Evolutionary conservation across 2,329 filamentous ascomycete species (phyloP), one percentile per base, ranked within the genome.

Genomic region (Microcyclospora tardicrescens): DNA sequence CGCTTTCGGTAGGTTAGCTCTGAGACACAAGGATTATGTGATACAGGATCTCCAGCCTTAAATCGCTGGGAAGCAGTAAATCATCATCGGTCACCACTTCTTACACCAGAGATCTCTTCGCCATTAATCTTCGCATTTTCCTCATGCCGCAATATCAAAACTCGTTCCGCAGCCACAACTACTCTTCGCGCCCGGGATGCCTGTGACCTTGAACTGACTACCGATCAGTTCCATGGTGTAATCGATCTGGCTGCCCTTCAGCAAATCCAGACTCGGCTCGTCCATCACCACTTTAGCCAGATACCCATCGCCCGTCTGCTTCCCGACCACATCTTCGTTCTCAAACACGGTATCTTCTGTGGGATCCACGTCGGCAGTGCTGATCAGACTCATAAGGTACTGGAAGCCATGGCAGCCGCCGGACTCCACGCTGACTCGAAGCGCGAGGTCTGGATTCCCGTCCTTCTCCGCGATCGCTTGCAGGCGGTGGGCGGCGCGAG

Each of bases 341-440:
- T 84, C 76, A 52, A 96, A 94, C 16, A 96, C 70, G 0, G 82
- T 91, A 57, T 98, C 91, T 52, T 96, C 91, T 43, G 86, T 79
- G 16, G 73, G 57, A 36, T 74, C 68, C 12, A 81, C 62, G 38
- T 75, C 70, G 12, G 63, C 63, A 10, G 60, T 60, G 13, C 65
- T 75, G 2, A 84, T 80, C 3, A 96, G 71, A 12, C 79, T 84
- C 84, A 98, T 94, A 34, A 93, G 67, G 58, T 98, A 98, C 60
- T 98, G 91, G 61, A 98, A 98, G 36, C 91, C 91, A 62, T 98
- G 91, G 61, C 91, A 98, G 40, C 91, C 91, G 46, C 91, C 91
- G 40, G 81, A 85, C 56, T 93, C 86, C 42, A 98, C 87, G 44
- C 83, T 80, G 48, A 98, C 83, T 37, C 89, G 83, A n/a, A 98